Conservation (phyloP, 2,329 filamentous ascomycete genomes). For the Pseudocercospora macadamiae region DNA sequence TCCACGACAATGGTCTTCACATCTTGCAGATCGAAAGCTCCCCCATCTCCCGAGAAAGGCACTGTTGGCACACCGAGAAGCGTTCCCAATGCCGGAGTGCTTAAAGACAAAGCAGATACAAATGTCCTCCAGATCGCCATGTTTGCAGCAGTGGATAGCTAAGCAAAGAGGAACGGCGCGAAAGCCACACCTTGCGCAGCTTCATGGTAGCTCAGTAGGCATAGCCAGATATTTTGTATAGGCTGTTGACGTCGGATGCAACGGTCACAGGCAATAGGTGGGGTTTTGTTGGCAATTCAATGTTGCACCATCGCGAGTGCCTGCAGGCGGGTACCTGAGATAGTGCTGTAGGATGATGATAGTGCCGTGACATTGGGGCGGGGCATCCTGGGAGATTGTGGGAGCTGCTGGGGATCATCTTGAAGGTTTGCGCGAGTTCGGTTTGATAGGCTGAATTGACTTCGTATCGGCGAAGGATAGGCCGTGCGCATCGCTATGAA, state of each 20-base stretch:
- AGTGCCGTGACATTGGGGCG: constrained; percentile 19
- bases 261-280: constrained; percentile 3
- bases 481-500: background rate
- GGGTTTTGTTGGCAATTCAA: background rate
- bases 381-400: constrained; percentile 4
- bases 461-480: constrained; percentile 2
- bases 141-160: background rate
- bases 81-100: constrained; percentile 7
- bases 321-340: constrained; percentile 10
- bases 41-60: constrained; percentile 14
- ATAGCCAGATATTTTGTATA: background rate
- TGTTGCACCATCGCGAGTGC: constrained; percentile 5
- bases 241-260: constrained; percentile 4
- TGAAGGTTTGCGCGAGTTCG: background rate
- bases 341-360: constrained; percentile 9
- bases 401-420: background rate
- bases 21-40: constrained; percentile 1
- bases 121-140: background rate
- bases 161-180: background rate
- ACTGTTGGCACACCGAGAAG: constrained; percentile 24
- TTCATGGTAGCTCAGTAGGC: background rate
- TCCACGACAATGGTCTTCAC: constrained; percentile 49
- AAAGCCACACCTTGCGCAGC: background rate
- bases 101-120: background rate
- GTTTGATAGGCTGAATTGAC: constrained; percentile 8